Base-by-base conservation (phyloP, 176 grass and related monocot genomes). In the Triticum monococcum region DNA sequence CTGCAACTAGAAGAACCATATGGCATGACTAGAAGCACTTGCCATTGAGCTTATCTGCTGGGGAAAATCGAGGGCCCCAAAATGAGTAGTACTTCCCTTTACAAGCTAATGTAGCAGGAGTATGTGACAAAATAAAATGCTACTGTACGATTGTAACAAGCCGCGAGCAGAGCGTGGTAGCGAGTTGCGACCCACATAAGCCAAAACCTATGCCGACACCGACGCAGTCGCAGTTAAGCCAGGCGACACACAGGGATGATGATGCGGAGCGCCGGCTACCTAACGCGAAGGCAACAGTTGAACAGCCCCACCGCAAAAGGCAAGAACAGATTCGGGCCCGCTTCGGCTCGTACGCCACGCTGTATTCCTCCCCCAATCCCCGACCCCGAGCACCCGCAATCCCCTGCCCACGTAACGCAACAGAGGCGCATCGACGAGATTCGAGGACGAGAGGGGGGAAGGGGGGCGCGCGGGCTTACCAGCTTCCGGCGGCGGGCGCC, bases 401-500 rank as follows among this genome's bases (percentile, higher is more conserved):
- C 45, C 43, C 43, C 3, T 45, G 11, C 3, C 43, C 11, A 12
- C 43, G 43, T 12, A 43, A 43, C 10, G 9, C 0, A 45, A 12
- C 43, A 45, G 45, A 13, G 45, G 12, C 43, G 43, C 43, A 13
- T 46, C 43, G 3, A 46, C 30, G 33, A 12, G 30, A 17, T 77
- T 8, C 12, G 30, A 8, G 33, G 41, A 18, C 11, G 46, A 22
- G 54, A 2, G 59, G 75, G 68, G 5, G n/a, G 25, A 7, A 16
- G 43, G 80, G 67, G 20, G n/a, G 25, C 5, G 46, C 10, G 18
- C 5, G 16, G 9, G 8, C 56, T 89, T 74, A 93, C 91, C 85
- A 93, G 82, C 72, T 75, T 56, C 2, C 91, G 85, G 45, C 91
- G 91, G 11, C 88, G 88, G 1, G 80, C 78, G 81, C 56, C 72